Conservation (phyloP, 306 rosid species). For the Alnus rubra region DNA sequence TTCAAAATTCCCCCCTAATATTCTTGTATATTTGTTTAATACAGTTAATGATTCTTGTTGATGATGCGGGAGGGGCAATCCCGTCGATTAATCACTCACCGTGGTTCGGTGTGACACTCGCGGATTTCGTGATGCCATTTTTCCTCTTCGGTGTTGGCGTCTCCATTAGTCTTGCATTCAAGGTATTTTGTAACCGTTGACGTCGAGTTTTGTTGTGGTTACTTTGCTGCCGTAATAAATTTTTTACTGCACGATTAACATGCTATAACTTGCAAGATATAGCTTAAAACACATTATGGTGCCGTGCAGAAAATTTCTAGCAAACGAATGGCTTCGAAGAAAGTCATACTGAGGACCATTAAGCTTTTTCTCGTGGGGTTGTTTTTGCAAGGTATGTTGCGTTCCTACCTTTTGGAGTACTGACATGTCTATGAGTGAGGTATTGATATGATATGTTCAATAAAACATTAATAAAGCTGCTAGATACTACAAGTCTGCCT, state of each 20-base stretch:
- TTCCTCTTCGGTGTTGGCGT: constrained; percentile 74
- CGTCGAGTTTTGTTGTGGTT: neutral
- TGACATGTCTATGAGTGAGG: too few species aligned
- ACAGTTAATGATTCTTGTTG: constrained; percentile 81
- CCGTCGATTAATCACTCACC: constrained; percentile 84
- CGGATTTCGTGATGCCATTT: constrained; percentile 84
- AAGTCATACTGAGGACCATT: constrained; percentile 51
- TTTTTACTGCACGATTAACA: neutral
- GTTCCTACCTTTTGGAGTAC: constrained; percentile 1
- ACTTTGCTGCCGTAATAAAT: neutral
- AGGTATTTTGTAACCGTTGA: constrained; percentile 37
- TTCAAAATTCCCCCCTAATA: too few species aligned
- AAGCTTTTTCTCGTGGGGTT: constrained; percentile 75
- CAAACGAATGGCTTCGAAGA: constrained; percentile 58
- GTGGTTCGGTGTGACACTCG: constrained; percentile 78
- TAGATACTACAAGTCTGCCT: too few species aligned
- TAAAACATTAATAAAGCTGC: too few species aligned
- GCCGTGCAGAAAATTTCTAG: constrained; percentile 59
- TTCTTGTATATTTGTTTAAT: neutral
- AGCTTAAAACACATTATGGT: neutral
- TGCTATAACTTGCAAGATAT: neutral
- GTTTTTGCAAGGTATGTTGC: constrained; percentile 56
- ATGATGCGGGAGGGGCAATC: constrained; percentile 69
- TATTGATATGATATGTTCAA: too few species aligned
- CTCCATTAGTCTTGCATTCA: constrained; percentile 65